phyloP scores from a whole-genome alignment of 2,329 filamentous ascomycete genomes.

The Celoporthe dispersa region DNA sequence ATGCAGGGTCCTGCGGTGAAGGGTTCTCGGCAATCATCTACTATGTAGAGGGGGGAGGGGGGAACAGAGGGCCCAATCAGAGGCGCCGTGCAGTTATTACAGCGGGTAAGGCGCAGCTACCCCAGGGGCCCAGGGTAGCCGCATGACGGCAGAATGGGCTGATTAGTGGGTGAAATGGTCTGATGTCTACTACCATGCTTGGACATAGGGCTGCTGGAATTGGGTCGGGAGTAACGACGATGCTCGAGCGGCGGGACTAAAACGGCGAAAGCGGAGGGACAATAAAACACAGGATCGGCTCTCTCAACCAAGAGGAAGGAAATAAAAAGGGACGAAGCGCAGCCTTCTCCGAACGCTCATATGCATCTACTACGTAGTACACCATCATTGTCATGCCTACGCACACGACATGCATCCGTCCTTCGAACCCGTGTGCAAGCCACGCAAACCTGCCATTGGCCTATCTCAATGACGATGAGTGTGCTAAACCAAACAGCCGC shows the following conservation, averaged over 20 bases:
- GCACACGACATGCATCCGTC: neutral
- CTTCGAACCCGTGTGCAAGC: neutral
- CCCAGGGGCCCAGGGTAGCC: slow-evolving; percentile 1
- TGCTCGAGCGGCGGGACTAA: slow-evolving; percentile 1
- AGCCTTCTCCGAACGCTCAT: neutral
- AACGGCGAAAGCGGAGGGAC: too few relatives aligned
- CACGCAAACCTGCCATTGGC: neutral
- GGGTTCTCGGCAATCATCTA: neutral
- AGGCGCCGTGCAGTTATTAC: neutral
- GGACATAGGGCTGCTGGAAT: slow-evolving; percentile 12
- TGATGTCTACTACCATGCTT: slow-evolving; percentile 19
- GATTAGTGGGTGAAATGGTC: slow-evolving; percentile 24
- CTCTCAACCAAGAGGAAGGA: neutral
- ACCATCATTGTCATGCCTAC: neutral
- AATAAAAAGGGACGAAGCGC: slow-evolving; percentile 3
- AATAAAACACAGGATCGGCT: neutral
- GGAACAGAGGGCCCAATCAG: slow-evolving; percentile 19
- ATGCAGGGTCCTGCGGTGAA: slow-evolving; percentile 9
- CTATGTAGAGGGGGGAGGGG: neutral
- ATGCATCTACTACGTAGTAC: neutral
- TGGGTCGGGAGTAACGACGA: slow-evolving; percentile 4
- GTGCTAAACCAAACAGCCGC: neutral
- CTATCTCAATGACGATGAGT: neutral
- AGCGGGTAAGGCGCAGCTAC: neutral
- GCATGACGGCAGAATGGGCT: slow-evolving; percentile 28